A percentile compares a stretch with the other conserved stretches of the same genome.
phyloP scores from a whole-genome alignment of 2,329 filamentous ascomycete species.

The Colletotrichum sp. region DNA sequence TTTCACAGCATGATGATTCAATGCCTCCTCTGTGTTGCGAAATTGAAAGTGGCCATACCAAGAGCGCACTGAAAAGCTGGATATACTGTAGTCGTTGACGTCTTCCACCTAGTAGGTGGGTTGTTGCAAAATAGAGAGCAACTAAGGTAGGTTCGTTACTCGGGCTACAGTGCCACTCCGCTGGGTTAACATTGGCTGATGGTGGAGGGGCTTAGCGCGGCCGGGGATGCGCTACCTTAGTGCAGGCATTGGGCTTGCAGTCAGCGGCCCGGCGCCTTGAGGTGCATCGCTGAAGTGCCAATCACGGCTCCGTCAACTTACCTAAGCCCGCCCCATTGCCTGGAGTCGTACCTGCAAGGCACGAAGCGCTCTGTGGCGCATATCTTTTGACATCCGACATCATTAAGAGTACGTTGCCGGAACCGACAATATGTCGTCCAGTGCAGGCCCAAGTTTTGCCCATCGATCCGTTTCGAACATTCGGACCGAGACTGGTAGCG shows the following conservation, averaged over 20 bases:
- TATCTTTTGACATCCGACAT: not conserved
- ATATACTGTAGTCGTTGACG: not conserved
- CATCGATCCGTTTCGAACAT: conserved; percentile 66
- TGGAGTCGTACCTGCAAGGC: not conserved
- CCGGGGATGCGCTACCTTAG: not conserved
- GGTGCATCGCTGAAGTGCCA: not conserved
- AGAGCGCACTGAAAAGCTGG: not conserved
- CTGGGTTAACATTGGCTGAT: not conserved
- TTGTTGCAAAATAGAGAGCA: not conserved
- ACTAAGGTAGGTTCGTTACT: not conserved
- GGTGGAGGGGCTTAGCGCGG: not conserved
- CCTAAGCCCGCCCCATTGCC: not conserved
- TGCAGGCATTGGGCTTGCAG: no score
- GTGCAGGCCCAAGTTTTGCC: conserved; percentile 49
- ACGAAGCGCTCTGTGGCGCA: not conserved
- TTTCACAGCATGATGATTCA: not conserved
- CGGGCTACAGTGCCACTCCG: not conserved
- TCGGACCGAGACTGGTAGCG: conserved; percentile 45
- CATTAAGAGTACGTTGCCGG: not conserved
- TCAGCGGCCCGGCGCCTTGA: not conserved
- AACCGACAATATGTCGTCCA: conserved; percentile 34
- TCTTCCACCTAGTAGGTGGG: not conserved
- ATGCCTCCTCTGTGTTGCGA: not conserved
- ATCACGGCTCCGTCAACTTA: not conserved
- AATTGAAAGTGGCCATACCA: not conserved